These are phyloP conservation scores for Colletotrichum falcatum DNA, from an alignment of 2,329 filamentous ascomycete genomes.

Conservation along the genomic window DNA sequence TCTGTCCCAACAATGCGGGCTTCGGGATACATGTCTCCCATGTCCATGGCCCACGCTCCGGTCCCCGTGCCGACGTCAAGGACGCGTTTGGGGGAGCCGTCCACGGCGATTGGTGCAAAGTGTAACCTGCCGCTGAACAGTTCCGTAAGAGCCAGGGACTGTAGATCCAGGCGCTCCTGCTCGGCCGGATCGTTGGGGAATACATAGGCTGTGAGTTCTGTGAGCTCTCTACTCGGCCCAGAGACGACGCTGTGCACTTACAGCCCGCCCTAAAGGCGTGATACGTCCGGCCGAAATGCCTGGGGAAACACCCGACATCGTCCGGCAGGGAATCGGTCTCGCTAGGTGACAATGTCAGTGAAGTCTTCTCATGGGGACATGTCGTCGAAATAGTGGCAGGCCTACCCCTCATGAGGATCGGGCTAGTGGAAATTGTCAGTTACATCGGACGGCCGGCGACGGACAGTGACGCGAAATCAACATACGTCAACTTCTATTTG, in stretches of 20 bases:
- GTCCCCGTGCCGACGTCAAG: conserved; percentile 60
- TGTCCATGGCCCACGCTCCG: conserved; percentile 74
- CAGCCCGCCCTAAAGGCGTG: conserved; percentile 61
- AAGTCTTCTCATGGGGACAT: not conserved
- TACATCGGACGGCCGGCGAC: conserved; percentile 28
- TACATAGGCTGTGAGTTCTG: conserved; percentile 53
- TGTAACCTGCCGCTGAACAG: conserved; percentile 55
- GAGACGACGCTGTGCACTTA: conserved; percentile 47
- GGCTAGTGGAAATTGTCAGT: conserved; percentile 32
- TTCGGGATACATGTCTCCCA: conserved; percentile 71
- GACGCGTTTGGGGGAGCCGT: conserved; percentile 51
- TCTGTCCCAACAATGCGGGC: conserved; percentile 73
- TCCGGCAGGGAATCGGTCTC: conserved; percentile 55
- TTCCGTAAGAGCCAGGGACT: conserved; percentile 53
- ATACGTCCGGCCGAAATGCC: conserved; percentile 60
- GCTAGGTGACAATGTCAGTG: conserved; percentile 22
- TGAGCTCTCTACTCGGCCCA: not conserved
- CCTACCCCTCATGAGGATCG: conserved; percentile 40
- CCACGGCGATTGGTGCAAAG: conserved; percentile 56
- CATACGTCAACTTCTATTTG: conserved; percentile 39
- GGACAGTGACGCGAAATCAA: conserved; percentile 7
- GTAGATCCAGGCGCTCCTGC: conserved; percentile 55
- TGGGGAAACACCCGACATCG: conserved; percentile 56
- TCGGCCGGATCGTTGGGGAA: conserved; percentile 60
- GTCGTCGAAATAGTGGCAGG: conserved; percentile 3